These are phyloP conservation scores for Mycena sanguinolenta DNA, from an alignment of 768 basidiomycete genomes.

Conservation along the genomic window DNA sequence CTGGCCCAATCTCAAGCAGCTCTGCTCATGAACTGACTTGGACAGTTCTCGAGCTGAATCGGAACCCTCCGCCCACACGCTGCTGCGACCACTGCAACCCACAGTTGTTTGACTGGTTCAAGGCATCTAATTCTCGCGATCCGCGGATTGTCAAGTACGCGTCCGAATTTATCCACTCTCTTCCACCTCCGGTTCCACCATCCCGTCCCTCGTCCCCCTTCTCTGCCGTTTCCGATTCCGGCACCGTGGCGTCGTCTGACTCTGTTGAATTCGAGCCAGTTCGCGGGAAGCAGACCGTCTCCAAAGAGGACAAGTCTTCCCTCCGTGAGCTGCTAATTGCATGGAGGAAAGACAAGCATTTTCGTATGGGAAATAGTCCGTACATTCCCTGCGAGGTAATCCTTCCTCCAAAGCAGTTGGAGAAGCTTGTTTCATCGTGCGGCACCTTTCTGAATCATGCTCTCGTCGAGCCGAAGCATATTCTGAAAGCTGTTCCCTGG, in stretches of 20 bases:
- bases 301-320: slow-evolving; percentile 4
- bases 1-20: slow-evolving; percentile 17
- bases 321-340: background rate
- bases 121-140: slow-evolving; percentile 14
- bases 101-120: background rate
- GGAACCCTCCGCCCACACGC: slow-evolving; percentile 1
- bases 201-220: slow-evolving; percentile 9
- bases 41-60: slow-evolving; percentile 8
- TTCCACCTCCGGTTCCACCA: slow-evolving; percentile 3
- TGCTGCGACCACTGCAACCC: slow-evolving; percentile 34
- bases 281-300: slow-evolving; percentile 6
- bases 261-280: slow-evolving; percentile 18
- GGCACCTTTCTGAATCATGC: slow-evolving; percentile 2
- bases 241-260: background rate
- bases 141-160: slow-evolving; percentile 24
- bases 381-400: background rate
- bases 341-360: background rate
- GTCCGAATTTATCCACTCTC: slow-evolving; percentile 3
- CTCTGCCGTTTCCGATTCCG: slow-evolving; percentile 15
- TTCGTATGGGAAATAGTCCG: background rate
- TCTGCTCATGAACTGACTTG: slow-evolving; percentile 24
- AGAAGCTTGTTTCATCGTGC: background rate
- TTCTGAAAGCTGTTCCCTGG: slow-evolving; percentile 3
- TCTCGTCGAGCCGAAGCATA: slow-evolving; percentile 3
- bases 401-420: background rate